These are phyloP conservation scores for Suillus alpinus DNA, from an alignment of 768 basidiomycete genomes.

Conservation along the genomic window DNA sequence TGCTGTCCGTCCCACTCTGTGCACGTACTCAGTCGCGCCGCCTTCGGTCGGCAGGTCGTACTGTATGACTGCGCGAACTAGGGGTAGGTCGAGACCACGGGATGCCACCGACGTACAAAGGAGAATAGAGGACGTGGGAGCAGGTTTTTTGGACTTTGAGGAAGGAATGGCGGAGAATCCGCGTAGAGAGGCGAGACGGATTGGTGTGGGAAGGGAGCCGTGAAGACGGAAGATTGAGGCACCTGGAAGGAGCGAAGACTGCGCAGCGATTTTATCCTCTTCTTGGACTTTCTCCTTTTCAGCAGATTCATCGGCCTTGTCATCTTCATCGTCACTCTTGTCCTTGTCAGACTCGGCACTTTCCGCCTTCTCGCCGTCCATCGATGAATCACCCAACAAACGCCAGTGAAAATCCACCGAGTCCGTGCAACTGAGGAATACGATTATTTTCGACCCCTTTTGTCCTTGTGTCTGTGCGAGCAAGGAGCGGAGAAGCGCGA, in stretches of 20 bases:
- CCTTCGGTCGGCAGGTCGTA: constrained; percentile 98
- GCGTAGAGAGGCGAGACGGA: constrained; percentile 79
- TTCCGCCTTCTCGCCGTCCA: constrained; percentile 44
- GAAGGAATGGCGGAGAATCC: constrained; percentile 60
- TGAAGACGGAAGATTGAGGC: constrained; percentile 87
- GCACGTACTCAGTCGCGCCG: constrained; percentile 93
- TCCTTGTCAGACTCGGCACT: constrained; percentile 20
- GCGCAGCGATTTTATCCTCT: constrained; percentile 48
- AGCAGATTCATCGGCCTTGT: constrained; percentile 21
- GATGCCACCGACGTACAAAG: constrained; percentile 97
- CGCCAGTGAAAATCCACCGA: constrained; percentile 98
- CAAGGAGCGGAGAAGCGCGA: constrained; percentile 83
- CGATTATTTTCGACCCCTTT: constrained; percentile 74
- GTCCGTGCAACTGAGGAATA: constrained; percentile 96
- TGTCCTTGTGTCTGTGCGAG: constrained; percentile 56
- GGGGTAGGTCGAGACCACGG: constrained; percentile 93
- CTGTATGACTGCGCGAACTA: constrained; percentile 92
- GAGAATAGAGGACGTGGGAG: constrained; percentile 61
- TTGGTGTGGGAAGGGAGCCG: constrained; percentile 81
- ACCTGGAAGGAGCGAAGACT: constrained; percentile 76
- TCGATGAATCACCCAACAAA: constrained; percentile 67
- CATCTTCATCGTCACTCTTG: constrained; percentile 20
- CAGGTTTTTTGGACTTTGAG: constrained; percentile 27
- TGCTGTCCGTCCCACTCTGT: constrained; percentile 95
- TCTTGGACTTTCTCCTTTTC: constrained; percentile 25